These are phyloP conservation scores for Simplicillium aogashimaense DNA, from an alignment of 2,329 filamentous ascomycete genomes.

Conservation along the genomic window DNA sequence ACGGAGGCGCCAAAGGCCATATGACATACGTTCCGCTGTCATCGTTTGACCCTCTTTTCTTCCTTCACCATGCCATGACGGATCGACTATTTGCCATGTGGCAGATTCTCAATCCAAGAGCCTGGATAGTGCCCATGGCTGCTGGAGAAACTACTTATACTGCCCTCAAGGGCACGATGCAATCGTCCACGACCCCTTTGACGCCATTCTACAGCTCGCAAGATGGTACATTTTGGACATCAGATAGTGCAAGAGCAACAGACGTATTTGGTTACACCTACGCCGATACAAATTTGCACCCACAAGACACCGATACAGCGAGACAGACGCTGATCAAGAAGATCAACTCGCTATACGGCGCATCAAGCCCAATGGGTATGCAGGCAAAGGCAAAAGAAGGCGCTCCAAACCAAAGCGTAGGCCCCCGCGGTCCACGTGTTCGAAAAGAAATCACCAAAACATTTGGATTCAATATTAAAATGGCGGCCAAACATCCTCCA, in stretches of 20 bases:
- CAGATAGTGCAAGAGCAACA: conserved; percentile 48
- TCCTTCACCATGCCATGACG: conserved; percentile 66
- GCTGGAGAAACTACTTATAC: conserved; percentile 53
- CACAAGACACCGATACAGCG: conserved; percentile 13
- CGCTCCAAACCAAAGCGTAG: not conserved
- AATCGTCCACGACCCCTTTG: conserved; percentile 46
- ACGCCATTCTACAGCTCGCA: conserved; percentile 55
- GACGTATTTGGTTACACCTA: conserved; percentile 66
- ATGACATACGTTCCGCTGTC: conserved; percentile 64
- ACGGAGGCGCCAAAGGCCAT: conserved; percentile 51
- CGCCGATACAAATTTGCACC: conserved; percentile 39
- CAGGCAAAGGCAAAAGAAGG: conserved; percentile 2
- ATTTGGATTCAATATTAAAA: conserved; percentile 15
- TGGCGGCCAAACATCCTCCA: conserved; percentile 13
- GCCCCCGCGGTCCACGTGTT: not conserved
- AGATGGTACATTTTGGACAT: conserved; percentile 58
- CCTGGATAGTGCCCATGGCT: conserved; percentile 50
- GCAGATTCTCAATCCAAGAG: conserved; percentile 62
- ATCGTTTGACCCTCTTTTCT: conserved; percentile 72
- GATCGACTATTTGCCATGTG: conserved; percentile 70
- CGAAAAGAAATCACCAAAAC: conserved; percentile 8
- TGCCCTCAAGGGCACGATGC: conserved; percentile 39
- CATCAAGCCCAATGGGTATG: conserved; percentile 15
- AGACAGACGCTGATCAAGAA: conserved; percentile 24
- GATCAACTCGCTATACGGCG: conserved; percentile 42